phyloP scores from a whole-genome alignment of 1,284 basidiomycete genomes.

The Xerocomus amazonicus region DNA sequence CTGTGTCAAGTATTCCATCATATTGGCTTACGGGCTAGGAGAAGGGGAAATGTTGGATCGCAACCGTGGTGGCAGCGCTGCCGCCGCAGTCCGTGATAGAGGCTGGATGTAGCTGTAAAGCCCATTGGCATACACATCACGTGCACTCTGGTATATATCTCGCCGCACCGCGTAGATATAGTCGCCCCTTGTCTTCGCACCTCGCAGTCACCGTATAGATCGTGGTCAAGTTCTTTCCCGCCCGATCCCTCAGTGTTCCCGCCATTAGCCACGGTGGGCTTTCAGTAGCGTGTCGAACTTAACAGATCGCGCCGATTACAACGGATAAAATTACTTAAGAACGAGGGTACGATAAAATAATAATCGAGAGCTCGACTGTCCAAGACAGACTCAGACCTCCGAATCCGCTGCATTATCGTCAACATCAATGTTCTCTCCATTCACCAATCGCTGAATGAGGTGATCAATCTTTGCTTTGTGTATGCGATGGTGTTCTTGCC shows the following conservation, averaged over 20 bases:
- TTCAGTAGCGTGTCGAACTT: neutral
- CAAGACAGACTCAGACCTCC: slow-evolving; percentile 22
- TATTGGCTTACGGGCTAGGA: neutral
- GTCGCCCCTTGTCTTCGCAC: too few relatives aligned
- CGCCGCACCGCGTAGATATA: too few relatives aligned
- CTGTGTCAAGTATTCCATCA: slow-evolving; percentile 35
- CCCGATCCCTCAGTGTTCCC: too few relatives aligned
- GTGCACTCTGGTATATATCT: too few relatives aligned
- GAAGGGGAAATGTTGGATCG: too few relatives aligned
- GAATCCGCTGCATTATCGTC: slow-evolving; percentile 30
- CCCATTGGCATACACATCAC: too few relatives aligned
- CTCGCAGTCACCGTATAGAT: too few relatives aligned
- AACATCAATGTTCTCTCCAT: slow-evolving; percentile 52
- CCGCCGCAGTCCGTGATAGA: too few relatives aligned
- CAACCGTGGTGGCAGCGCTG: too few relatives aligned
- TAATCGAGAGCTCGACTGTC: neutral
- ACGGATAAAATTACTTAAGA: neutral
- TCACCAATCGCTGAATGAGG: slow-evolving; percentile 55
- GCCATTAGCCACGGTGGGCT: too few relatives aligned
- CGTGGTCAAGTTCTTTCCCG: too few relatives aligned
- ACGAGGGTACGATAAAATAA: slow-evolving; percentile 12
- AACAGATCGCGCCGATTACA: slow-evolving; percentile 6
- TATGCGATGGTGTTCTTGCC: slow-evolving; percentile 83
- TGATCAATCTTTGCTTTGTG: slow-evolving; percentile 81
- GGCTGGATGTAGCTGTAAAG: too few relatives aligned